A percentile compares a stretch with the other conserved stretches of the same genome.
phyloP scores from a whole-genome alignment of 495 filamentous ascomycete species.

The Aspergillus funiculosus region DNA sequence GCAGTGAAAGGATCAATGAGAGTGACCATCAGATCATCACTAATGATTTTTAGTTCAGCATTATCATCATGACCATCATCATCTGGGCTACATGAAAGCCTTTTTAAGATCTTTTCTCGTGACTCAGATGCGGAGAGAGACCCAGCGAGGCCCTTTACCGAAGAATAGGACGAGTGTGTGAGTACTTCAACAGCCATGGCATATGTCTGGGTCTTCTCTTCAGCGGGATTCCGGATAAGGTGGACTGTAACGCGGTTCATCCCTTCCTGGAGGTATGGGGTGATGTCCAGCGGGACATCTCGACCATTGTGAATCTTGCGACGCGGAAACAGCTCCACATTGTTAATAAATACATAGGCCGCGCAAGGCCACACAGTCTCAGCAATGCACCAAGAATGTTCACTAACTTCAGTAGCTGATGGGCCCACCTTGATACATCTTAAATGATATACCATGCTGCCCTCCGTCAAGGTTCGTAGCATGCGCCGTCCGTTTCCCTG shows the following conservation, averaged over 20 bases:
- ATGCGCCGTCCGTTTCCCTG: slow-evolving; percentile 10
- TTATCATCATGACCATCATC: slow-evolving; percentile 63
- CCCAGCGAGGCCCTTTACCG: slow-evolving; percentile 40
- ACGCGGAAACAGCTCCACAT: slow-evolving; percentile 48
- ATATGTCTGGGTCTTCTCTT: slow-evolving; percentile 35
- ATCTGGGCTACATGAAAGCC: slow-evolving; percentile 34
- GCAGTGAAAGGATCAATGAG: slow-evolving; percentile 72
- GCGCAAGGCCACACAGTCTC: slow-evolving; percentile 68
- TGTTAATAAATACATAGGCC: slow-evolving; percentile 67
- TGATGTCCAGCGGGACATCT: slow-evolving; percentile 70
- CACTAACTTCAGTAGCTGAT: slow-evolving; percentile 14
- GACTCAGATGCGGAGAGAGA: slow-evolving; percentile 26
- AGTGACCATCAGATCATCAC: slow-evolving; percentile 60
- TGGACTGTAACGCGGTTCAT: slow-evolving; percentile 54
- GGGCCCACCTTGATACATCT: slow-evolving; percentile 36
- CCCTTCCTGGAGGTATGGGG: slow-evolving; percentile 45
- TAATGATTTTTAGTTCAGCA: slow-evolving; percentile 52
- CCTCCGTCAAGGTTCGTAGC: slow-evolving; percentile 21
- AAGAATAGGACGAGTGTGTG: slow-evolving; percentile 46
- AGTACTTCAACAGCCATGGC: slow-evolving; percentile 60
- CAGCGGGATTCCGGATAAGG: slow-evolving; percentile 38
- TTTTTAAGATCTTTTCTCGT: slow-evolving; percentile 32
- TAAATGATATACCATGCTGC: slow-evolving; percentile 35
- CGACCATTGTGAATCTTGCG: slow-evolving; percentile 65
- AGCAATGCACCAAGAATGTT: slow-evolving; percentile 53